These are phyloP conservation scores for Pseudomonodictys pantanalensis DNA, from an alignment of 495 filamentous ascomycete genomes.

Conservation along the genomic window DNA sequence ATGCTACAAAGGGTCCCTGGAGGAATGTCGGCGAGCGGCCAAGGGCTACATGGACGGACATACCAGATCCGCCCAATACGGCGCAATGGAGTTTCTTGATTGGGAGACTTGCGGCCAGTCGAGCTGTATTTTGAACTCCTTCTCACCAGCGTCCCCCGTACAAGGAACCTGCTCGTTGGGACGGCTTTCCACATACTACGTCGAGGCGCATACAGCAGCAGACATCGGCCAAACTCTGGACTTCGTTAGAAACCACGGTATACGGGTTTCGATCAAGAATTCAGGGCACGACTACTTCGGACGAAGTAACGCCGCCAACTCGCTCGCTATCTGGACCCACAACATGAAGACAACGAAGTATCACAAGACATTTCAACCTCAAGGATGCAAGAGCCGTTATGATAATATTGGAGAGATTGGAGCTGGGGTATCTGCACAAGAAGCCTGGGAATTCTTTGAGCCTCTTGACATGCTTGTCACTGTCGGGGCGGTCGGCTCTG, in stretches of 20 bases:
- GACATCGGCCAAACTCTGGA: slow-evolving; percentile 25
- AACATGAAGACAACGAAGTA: slow-evolving; percentile 24
- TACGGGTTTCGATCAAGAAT: slow-evolving; percentile 35
- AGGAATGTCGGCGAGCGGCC: slow-evolving; percentile 7
- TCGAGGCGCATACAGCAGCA: slow-evolving; percentile 16
- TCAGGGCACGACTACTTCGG: slow-evolving; percentile 36
- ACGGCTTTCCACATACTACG: slow-evolving; percentile 28
- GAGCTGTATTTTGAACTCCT: slow-evolving; percentile 20
- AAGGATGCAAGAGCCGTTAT: slow-evolving; percentile 22
- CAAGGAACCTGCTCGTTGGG: slow-evolving; percentile 26
- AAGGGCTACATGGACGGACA: slow-evolving; percentile 17
- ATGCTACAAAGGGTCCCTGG: slow-evolving; percentile 18
- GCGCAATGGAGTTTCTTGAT: slow-evolving; percentile 30
- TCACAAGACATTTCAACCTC: slow-evolving; percentile 17
- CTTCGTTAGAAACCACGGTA: slow-evolving; percentile 28
- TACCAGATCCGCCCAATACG: slow-evolving; percentile 23
- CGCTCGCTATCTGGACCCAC: slow-evolving; percentile 32
- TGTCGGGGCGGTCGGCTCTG: slow-evolving; percentile 25
- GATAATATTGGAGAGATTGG: slow-evolving; percentile 25
- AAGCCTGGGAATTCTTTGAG: slow-evolving; percentile 26
- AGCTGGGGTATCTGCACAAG: slow-evolving; percentile 19
- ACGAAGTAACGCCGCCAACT: slow-evolving; percentile 22
- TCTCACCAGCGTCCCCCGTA: slow-evolving; percentile 15
- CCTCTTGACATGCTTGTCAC: slow-evolving; percentile 20
- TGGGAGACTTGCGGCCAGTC: slow-evolving; percentile 27